Evolutionary conservation across 106 monocot species (phyloP).

Genomic region (Hemerocallis citrina): DNA sequence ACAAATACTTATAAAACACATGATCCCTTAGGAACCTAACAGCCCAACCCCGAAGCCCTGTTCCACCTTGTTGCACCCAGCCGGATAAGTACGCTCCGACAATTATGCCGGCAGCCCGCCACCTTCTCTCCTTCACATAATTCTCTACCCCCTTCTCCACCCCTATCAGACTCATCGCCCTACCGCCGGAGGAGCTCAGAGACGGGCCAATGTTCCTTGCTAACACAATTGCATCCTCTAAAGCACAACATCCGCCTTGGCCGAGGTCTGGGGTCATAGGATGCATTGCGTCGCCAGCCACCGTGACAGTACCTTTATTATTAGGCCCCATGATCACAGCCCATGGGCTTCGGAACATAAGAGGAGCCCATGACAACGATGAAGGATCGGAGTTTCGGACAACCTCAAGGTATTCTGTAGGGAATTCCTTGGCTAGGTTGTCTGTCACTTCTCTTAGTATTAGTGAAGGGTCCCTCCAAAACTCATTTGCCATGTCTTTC

Average conservation of each 20-base stretch:
- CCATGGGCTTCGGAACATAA: conserved; percentile 34
- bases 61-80: conserved; percentile 34
- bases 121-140: conserved; percentile 31
- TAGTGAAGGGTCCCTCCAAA: conserved; percentile 15
- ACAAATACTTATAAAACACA: conserved; percentile 32
- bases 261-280: conserved; percentile 43
- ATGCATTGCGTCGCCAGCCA: conserved; percentile 46
- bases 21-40: conserved; percentile 21
- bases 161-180: neutral
- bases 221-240: conserved; percentile 47
- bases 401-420: conserved; percentile 13
- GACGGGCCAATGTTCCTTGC: conserved; percentile 10
- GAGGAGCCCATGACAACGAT: conserved; percentile 26
- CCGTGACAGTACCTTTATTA: conserved; percentile 18
- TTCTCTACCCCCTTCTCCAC: neutral
- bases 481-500: too few relatives aligned
- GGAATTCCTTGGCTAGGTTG: conserved; percentile 22
- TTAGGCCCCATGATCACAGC: conserved; percentile 10
- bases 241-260: conserved; percentile 32
- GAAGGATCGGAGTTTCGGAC: conserved; percentile 19
- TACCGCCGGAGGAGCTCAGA: neutral
- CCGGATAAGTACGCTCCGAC: conserved; percentile 27
- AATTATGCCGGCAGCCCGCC: conserved; percentile 26
- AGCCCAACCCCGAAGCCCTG: conserved; percentile 12
- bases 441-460: conserved; percentile 15